Evolutionary conservation across 2,329 filamentous ascomycete species (phyloP).

Genomic region (Trichocomaceae sp.): DNA sequence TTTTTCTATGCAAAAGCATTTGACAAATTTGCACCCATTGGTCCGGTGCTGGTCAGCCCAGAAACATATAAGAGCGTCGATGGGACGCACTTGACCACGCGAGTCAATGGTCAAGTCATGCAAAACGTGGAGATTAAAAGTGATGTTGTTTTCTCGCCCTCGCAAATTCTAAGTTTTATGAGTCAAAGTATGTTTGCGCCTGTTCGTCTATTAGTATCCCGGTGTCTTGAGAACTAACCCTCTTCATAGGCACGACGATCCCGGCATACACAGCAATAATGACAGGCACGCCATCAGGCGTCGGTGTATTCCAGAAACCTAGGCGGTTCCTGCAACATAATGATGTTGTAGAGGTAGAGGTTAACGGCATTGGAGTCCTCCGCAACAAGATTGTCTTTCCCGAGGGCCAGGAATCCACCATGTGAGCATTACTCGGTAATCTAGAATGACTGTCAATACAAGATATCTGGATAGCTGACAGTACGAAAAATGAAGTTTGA

Average conservation of each 20-base stretch:
- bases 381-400: too few relatives aligned
- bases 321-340: constrained; percentile 9
- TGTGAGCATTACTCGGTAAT: too few relatives aligned
- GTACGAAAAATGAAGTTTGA: too few relatives aligned
- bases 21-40: constrained; percentile 33
- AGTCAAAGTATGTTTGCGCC: constrained; percentile 10
- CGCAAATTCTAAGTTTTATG: constrained; percentile 28
- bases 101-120: constrained; percentile 32
- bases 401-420: too few relatives aligned
- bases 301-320: constrained; percentile 16
- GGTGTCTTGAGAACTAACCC: too few relatives aligned
- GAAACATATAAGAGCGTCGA: constrained; percentile 27
- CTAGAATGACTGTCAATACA: too few relatives aligned
- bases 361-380: neutral
- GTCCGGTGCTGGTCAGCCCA: constrained; percentile 31
- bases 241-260: constrained; percentile 36
- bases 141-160: constrained; percentile 35
- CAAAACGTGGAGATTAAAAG: constrained; percentile 32
- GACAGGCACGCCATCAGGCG: constrained; percentile 35
- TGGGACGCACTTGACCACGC: constrained; percentile 23
- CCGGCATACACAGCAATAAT: constrained; percentile 35
- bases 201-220: too few relatives aligned
- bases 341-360: constrained; percentile 15
- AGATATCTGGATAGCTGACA: too few relatives aligned
- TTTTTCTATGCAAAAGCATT: constrained; percentile 39